These are phyloP conservation scores for Phytophthora citrophthora DNA, from an alignment of 352 stramenopile genomes.

Conservation along the genomic window DNA sequence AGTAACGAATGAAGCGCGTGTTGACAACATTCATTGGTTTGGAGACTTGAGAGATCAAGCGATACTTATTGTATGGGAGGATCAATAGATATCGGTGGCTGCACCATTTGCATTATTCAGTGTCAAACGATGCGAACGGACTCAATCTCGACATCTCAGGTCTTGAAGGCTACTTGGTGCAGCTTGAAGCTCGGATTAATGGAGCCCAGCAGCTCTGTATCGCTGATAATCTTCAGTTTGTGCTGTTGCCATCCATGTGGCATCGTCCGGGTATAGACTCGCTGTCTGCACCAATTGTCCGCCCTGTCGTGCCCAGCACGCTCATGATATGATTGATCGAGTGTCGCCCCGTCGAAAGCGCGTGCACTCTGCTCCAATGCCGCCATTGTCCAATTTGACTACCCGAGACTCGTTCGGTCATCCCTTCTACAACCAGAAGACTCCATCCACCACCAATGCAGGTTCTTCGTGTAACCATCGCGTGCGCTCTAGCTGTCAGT, in stretches of 20 bases:
- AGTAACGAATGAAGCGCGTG: conserved; percentile 7
- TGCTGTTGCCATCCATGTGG: conserved; percentile 12
- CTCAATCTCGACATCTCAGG: conserved; percentile 9
- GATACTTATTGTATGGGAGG: neutral
- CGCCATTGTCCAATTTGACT: conserved; percentile 25
- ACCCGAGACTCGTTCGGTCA: conserved; percentile 13
- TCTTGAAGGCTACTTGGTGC: neutral
- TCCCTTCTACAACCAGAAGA: conserved; percentile 16
- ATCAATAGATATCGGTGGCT: neutral
- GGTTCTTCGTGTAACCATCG: conserved; percentile 25
- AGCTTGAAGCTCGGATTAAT: conserved; percentile 1
- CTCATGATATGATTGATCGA: conserved; percentile 25
- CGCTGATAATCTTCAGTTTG: conserved; percentile 9
- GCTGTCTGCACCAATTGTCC: neutral
- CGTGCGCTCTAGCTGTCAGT: conserved; percentile 26
- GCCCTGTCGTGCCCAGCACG: conserved; percentile 26
- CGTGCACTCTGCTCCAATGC: neutral
- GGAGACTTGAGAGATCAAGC: neutral
- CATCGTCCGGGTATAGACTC: conserved; percentile 12
- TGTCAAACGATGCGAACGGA: conserved; percentile 12
- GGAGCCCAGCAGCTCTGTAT: neutral
- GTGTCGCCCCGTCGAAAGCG: conserved; percentile 23
- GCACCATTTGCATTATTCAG: neutral
- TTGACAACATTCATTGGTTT: neutral
- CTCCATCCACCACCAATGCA: conserved; percentile 19